These are phyloP conservation scores for Penicillium simplicissimum DNA, from an alignment of 495 filamentous ascomycete genomes.

Conservation along the genomic window DNA sequence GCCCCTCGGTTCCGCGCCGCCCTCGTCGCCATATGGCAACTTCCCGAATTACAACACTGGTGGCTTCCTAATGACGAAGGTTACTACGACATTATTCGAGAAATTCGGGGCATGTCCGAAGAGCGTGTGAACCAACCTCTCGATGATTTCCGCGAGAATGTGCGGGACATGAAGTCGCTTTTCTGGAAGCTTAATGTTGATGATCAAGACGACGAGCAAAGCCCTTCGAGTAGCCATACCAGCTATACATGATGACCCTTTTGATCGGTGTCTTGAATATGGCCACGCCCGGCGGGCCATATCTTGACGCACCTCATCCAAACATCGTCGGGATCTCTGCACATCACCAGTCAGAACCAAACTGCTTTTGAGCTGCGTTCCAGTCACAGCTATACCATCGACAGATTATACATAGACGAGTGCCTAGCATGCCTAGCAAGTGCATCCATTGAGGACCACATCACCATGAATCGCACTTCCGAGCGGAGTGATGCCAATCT, in stretches of 20 bases:
- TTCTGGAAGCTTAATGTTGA: constrained; percentile 55
- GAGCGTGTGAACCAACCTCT: constrained; percentile 63
- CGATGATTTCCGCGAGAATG: constrained; percentile 63
- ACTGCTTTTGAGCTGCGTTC: background rate
- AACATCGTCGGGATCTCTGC: background rate
- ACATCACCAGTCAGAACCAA: background rate
- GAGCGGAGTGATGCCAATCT: background rate
- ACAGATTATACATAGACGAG: background rate
- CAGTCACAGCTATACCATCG: constrained; percentile 6
- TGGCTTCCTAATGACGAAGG: constrained; percentile 85
- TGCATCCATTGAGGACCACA: background rate
- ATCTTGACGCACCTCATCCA: background rate
- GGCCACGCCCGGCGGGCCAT: too few relatives aligned
- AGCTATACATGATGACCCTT: constrained; percentile 6
- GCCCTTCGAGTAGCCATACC: constrained; percentile 24
- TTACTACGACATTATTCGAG: constrained; percentile 67
- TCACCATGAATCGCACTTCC: background rate
- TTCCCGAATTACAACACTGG: constrained; percentile 71
- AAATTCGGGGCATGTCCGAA: constrained; percentile 73
- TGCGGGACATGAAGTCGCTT: constrained; percentile 74
- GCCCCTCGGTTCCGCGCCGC: constrained; percentile 69
- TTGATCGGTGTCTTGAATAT: too few relatives aligned
- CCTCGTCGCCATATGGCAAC: constrained; percentile 71
- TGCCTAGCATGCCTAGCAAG: background rate
- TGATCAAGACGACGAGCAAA: constrained; percentile 37